Evolutionary conservation across 371 early-diverging fungal species (phyloP).

Genomic region (Cokeromyces recurvatus): DNA sequence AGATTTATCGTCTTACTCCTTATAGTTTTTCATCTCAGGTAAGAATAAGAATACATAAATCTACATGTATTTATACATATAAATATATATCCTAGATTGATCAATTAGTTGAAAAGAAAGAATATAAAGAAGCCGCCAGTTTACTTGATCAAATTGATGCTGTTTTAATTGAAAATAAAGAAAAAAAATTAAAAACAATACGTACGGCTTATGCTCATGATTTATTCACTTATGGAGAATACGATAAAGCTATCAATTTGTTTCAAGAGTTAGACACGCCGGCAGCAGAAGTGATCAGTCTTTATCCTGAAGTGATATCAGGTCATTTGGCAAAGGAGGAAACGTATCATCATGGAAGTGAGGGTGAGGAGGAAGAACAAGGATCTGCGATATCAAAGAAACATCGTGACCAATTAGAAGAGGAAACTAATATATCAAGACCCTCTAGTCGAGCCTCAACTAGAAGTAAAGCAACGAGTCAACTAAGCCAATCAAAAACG

Average conservation of each 20-base stretch:
- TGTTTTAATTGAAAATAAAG: conserved; percentile 76
- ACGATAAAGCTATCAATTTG: conserved; percentile 72
- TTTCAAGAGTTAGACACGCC: conserved; percentile 79
- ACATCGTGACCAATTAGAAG: not conserved
- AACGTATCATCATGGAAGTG: not conserved
- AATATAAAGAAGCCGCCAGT: conserved; percentile 83
- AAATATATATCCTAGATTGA: conserved; percentile 43
- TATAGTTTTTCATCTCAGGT: conserved; percentile 88
- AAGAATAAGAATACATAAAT: not conserved
- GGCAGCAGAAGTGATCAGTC: conserved; percentile 78
- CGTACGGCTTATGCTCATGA: conserved; percentile 82
- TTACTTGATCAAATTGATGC: conserved; percentile 86
- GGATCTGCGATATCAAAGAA: not conserved
- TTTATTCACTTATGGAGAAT: conserved; percentile 71
- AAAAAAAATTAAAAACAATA: conserved; percentile 57
- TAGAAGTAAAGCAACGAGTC: conserved; percentile 23
- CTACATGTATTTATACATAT: too few relatives aligned
- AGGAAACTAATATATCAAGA: conserved; percentile 5
- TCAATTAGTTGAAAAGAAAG: conserved; percentile 69
- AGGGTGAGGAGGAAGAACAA: conserved; percentile 9
- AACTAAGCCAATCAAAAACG: conserved; percentile 3
- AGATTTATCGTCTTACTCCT: conserved; percentile 84
- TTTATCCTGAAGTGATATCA: conserved; percentile 75
- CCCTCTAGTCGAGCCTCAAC: conserved; percentile 32
- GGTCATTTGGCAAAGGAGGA: conserved; percentile 27